phyloP scores from a whole-genome alignment of 2,329 filamentous ascomycete species.

The Aspergillus glaucus region DNA sequence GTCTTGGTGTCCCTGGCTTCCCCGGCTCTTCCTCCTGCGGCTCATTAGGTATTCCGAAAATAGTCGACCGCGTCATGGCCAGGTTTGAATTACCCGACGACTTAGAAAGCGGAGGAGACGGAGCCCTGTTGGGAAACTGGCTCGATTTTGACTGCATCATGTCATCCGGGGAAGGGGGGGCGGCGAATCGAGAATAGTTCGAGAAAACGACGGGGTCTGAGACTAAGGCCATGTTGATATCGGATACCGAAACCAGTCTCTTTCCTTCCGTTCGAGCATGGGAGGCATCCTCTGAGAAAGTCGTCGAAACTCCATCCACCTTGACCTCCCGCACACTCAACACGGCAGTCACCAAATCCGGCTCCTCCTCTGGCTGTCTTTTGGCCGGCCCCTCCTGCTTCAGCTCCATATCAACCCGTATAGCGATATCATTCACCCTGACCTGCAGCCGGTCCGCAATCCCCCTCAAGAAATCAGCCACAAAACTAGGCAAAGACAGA shows the following conservation, averaged over 20 bases:
- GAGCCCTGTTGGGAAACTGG: conserved; percentile 20
- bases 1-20: neutral
- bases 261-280: conserved; percentile 30
- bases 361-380: conserved; percentile 27
- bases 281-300: conserved; percentile 1
- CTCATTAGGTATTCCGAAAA: conserved; percentile 23
- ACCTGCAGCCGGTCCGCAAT: conserved; percentile 53
- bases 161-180: conserved; percentile 26
- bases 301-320: conserved; percentile 25
- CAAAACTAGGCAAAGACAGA: conserved; percentile 52
- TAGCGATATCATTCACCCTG: conserved; percentile 45
- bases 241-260: conserved; percentile 40
- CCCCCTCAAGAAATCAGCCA: conserved; percentile 55
- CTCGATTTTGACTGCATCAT: conserved; percentile 29
- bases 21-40: neutral
- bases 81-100: conserved; percentile 20
- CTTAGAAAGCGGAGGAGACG: conserved; percentile 20
- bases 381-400: conserved; percentile 33
- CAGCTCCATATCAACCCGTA: conserved; percentile 47
- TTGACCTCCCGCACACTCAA: conserved; percentile 30
- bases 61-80: conserved; percentile 33
- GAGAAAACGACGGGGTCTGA: conserved; percentile 46
- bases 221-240: conserved; percentile 41
- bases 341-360: conserved; percentile 31
- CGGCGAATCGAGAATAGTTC: conserved; percentile 35